Evolutionary conservation across 1,284 basidiomycete species (phyloP), one percentile per base, ranked within the genome.

Genomic region (Malassezia yamatoensis): DNA sequence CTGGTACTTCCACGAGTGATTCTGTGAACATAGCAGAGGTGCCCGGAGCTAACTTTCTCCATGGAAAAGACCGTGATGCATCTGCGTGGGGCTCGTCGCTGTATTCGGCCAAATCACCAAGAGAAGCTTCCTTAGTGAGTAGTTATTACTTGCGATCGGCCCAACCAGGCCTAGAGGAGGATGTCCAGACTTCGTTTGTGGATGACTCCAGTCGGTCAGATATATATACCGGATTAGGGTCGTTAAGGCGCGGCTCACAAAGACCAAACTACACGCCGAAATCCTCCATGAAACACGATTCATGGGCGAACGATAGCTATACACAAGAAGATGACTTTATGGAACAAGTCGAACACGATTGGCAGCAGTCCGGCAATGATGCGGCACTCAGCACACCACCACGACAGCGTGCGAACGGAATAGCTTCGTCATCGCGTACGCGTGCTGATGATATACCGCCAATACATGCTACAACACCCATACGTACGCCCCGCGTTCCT

Each of bases 301-400:
- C 49, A 11, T 8, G 11, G 6, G 33, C 15, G 1, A 13, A 37
- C 9, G 24, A 47, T 8, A 51, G 53, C 29, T 58, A 58, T 32
- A 36, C 50, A 1, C 45, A 58, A 32, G 55, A 58, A 29, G 55
- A 58, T 10, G 16, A 41, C 12, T 58, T 58, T 34, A 53, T 58
- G 50, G 34, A 21, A 24, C 55, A 42, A 13, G 49, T 58, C 33
- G 55, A 58, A 16, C 40, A 36, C 15, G 34, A 52, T 21, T 51
- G 44, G 49, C 32, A 20, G 18, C 33, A 45, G 24, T 29, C 24
- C 4, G 24, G 24, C 24, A 29, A 29, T 29, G 24, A 29, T 3
- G 24, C 24, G 3, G 24, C 7, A 29, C 24, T 29, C 24, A 29
- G 24, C 24, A 29, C 24, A 29, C 24, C 24, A 29, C 24, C 7